Evolutionary conservation across 805 yeast species (phyloP).

Genomic region (Schizosaccharomyces osmophilus): DNA sequence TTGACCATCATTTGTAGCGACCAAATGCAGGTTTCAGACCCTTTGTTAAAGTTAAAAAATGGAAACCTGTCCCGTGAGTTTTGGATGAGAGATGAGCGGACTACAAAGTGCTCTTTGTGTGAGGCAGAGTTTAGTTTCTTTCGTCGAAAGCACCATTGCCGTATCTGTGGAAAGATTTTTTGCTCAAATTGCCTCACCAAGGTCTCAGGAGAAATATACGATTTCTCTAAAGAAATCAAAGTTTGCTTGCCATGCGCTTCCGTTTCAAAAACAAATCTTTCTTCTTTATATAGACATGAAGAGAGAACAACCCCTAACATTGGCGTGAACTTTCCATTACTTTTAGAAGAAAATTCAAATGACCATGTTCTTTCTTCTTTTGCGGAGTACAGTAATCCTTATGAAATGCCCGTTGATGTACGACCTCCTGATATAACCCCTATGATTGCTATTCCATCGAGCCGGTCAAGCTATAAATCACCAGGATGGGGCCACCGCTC

Average conservation of each 20-base stretch:
- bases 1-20: too few species aligned
- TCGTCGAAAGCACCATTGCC: conserved; percentile 78
- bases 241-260: conserved; percentile 49
- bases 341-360: not conserved
- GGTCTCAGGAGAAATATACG: conserved; percentile 39
- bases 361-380: not conserved
- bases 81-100: conserved; percentile 92
- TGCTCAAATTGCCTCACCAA: conserved; percentile 62
- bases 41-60: not conserved
- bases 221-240: conserved; percentile 42
- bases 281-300: not conserved
- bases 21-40: not conserved
- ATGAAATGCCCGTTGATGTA: not conserved
- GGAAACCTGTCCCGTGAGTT: conserved; percentile 16
- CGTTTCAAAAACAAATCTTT: conserved; percentile 19
- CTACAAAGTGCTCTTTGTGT: conserved; percentile 67
- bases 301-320: not conserved
- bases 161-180: conserved; percentile 88
- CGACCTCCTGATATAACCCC: conserved; percentile 1
- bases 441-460: not conserved
- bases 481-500: not conserved
- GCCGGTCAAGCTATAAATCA: not conserved
- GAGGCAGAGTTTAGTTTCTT: conserved; percentile 49
- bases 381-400: not conserved
- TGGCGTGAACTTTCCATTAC: not conserved